These are phyloP conservation scores for Colletotrichum graminicola DNA, from an alignment of 2,329 filamentous ascomycete genomes.

Conservation along the genomic window DNA sequence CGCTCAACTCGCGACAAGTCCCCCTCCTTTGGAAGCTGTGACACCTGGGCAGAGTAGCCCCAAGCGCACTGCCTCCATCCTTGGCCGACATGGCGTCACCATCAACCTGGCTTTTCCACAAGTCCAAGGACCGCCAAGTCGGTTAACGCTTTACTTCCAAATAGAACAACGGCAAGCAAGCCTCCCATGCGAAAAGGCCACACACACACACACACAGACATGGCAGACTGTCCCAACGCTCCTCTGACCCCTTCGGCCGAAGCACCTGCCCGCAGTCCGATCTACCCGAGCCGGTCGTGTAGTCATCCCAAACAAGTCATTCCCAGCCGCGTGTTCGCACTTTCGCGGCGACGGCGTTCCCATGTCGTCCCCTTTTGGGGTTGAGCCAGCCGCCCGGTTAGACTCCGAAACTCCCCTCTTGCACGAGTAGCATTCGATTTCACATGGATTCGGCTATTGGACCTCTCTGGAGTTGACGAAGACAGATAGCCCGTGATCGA, in stretches of 20 bases:
- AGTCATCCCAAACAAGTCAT: neutral
- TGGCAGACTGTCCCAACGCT: neutral
- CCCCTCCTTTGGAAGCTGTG: neutral
- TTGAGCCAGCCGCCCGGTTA: neutral
- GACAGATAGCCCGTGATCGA: neutral
- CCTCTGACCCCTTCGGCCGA: constrained; percentile 31
- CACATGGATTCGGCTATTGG: neutral
- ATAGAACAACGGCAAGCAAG: neutral
- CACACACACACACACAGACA: neutral
- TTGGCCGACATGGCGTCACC: neutral
- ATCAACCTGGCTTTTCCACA: neutral
- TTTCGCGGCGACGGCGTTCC: neutral
- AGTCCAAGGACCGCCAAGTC: neutral
- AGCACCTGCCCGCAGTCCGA: constrained; percentile 4
- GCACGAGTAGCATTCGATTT: neutral
- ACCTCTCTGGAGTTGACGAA: neutral
- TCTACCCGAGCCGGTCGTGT: constrained; percentile 1
- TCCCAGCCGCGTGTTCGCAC: neutral
- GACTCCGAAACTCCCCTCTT: neutral
- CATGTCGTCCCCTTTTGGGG: neutral
- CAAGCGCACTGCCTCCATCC: neutral
- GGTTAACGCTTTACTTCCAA: neutral
- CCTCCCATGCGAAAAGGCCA: neutral
- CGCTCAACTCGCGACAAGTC: constrained; percentile 1
- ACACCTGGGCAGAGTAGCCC: neutral